Evolutionary conservation across 495 filamentous ascomycete species (phyloP), one percentile per base, ranked within the genome.

Genomic region (Rostrohypoxylon terebratum): DNA sequence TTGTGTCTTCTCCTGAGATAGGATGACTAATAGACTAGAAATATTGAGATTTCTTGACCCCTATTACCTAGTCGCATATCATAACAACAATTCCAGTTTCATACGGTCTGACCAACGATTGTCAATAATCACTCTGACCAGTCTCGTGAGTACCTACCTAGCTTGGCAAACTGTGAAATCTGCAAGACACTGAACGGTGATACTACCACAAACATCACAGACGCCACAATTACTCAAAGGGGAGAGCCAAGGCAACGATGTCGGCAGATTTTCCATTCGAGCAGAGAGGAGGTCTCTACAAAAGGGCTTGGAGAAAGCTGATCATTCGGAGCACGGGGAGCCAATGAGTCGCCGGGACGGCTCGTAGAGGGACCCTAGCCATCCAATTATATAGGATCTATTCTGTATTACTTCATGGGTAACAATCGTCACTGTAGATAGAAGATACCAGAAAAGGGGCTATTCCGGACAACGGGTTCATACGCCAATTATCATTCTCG

Each of bases 221-320:
- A 42, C 38, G 38, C 38, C 38, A 42, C 13, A n/a, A 42, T 45
- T 45, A 20, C 42, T 18, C 20, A 18, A 45, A 20, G n/a, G n/a
- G 42, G 42, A 28, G 28, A 28, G 28, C n/a, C n/a, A 6, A 18
- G n/a, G 20, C n/a, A 45, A 6, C 18, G 8, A n/a, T 8, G 42
- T 6, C 42, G 42, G 42, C 42, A 45, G 42, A 45, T 45, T 3
- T 45, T 20, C 42, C 18, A 45, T 45, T 45, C 16, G 42, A 20
- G 42, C 4, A 18, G 5, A 45, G n/a, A 13, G 42, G 42, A 45
- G 42, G 16, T 7, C 42, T 45, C 42, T 45, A 45, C 16, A 45
- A 45, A 45, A 16, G 16, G 16, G 42, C 42, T 45, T 45, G 42
- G 42, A 45, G 42, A 45, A n/a, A 45, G 42, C 42, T 45, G 42